These are phyloP conservation scores for Pseudogymnoascus sp. DNA, from an alignment of 2,329 filamentous ascomycete genomes.

Conservation along the genomic window DNA sequence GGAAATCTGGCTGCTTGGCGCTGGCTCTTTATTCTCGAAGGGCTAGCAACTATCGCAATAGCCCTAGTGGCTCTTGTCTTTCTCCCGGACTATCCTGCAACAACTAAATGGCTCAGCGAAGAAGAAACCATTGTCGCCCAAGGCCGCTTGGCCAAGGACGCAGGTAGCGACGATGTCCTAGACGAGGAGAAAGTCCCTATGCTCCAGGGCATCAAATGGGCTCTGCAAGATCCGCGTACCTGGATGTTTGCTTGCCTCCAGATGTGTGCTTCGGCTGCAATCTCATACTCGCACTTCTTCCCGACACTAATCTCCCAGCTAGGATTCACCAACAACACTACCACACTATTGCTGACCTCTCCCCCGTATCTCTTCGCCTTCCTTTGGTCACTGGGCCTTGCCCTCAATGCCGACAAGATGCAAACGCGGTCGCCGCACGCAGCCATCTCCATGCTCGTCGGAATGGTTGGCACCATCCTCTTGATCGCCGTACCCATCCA, in stretches of 20 bases:
- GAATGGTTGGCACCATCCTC: slow-evolving; percentile 11
- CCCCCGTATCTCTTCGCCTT: slow-evolving; percentile 11
- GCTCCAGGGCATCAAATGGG: not conserved
- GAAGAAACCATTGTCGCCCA: slow-evolving; percentile 10
- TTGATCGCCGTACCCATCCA: not conserved
- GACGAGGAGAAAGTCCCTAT: slow-evolving; percentile 3
- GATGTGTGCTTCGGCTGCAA: not conserved
- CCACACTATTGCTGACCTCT: slow-evolving; percentile 4
- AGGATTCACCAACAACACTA: slow-evolving; percentile 12
- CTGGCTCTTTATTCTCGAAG: slow-evolving; percentile 14
- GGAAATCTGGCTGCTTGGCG: not conserved
- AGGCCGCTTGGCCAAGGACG: slow-evolving; percentile 6
- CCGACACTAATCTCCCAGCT: slow-evolving; percentile 10
- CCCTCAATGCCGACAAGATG: slow-evolving; percentile 10
- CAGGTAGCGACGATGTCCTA: not conserved
- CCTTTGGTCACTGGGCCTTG: slow-evolving; percentile 3
- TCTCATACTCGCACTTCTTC: slow-evolving; percentile 9
- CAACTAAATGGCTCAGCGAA: slow-evolving; percentile 11
- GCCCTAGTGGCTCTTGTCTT: slow-evolving; percentile 13
- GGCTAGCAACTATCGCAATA: slow-evolving; percentile 9
- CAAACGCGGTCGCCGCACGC: slow-evolving; percentile 15
- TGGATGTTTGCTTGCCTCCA: slow-evolving; percentile 5
- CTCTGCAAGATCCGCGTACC: not conserved
- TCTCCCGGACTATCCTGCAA: slow-evolving; percentile 11
- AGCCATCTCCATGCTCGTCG: slow-evolving; percentile 10